Percentiles rank a stretch among this genome's conserved stretches.
Evolutionary conservation across 805 yeast species (phyloP).

Genomic region (Dipodascopsis tothii): DNA sequence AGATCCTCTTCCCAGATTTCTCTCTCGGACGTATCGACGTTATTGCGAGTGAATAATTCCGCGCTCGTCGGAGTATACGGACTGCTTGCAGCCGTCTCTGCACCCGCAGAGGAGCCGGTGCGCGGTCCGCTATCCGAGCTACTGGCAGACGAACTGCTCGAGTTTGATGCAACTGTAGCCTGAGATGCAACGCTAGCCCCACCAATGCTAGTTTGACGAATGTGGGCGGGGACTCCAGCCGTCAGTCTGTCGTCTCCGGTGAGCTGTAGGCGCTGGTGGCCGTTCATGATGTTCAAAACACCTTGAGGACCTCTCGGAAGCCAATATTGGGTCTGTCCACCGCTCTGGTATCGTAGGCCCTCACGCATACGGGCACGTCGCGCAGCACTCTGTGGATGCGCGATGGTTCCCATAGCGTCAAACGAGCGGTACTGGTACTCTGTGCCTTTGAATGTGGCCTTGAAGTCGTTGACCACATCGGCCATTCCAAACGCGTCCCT

Average conservation of each 20-base stretch:
- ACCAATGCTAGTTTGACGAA: too few species aligned
- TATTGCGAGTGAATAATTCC: too few species aligned
- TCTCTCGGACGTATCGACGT: not conserved
- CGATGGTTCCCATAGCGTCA: constrained; percentile 70
- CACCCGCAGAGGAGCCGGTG: too few species aligned
- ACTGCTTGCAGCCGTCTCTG: too few species aligned
- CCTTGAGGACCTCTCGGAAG: constrained; percentile 32
- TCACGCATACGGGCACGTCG: constrained; percentile 65
- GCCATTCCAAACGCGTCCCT: constrained; percentile 67
- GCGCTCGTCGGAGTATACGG: too few species aligned
- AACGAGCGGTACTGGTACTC: constrained; percentile 73
- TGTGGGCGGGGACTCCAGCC: too few species aligned
- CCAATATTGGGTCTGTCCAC: constrained; percentile 84
- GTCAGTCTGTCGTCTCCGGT: too few species aligned
- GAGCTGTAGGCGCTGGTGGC: not conserved
- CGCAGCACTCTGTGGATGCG: constrained; percentile 60
- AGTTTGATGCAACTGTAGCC: too few species aligned
- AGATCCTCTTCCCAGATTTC: constrained; percentile 20
- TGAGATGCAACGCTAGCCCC: too few species aligned
- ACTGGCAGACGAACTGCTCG: too few species aligned
- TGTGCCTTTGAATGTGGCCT: constrained; percentile 57
- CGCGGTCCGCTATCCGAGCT: too few species aligned
- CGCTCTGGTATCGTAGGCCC: constrained; percentile 72
- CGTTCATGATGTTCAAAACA: not conserved
- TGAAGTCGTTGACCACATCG: constrained; percentile 77